A percentile compares a stretch with the other conserved stretches of the same genome.
phyloP scores from a whole-genome alignment of 768 basidiomycete genomes.

The Ephemerocybe angulata region DNA sequence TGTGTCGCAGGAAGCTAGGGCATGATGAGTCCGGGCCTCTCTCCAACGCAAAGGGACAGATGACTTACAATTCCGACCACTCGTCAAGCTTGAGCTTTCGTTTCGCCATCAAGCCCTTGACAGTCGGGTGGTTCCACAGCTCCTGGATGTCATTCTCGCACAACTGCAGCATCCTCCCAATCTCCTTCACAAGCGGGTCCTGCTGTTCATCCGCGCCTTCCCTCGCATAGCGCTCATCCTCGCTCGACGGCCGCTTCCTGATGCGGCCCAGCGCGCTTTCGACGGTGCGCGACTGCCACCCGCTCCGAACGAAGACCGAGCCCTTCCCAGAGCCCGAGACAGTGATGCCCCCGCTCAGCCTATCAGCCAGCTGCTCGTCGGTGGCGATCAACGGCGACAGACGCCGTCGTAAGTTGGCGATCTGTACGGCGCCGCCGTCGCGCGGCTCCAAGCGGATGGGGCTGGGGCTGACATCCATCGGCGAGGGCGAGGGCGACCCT shows the following conservation, averaged over 20 bases:
- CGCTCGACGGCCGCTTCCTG: slow-evolving; percentile 30
- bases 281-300: slow-evolving; percentile 74
- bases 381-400: slow-evolving; percentile 57
- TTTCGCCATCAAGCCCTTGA: slow-evolving; percentile 62
- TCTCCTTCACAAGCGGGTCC: slow-evolving; percentile 58
- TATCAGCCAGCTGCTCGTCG: slow-evolving; percentile 63
- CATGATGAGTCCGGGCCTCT: too few relatives aligned
- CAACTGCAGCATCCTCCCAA: slow-evolving; percentile 55
- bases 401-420: slow-evolving; percentile 55
- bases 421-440: slow-evolving; percentile 34
- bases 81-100: slow-evolving; percentile 77
- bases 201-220: slow-evolving; percentile 33
- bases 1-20: slow-evolving; percentile 69
- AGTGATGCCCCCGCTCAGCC: slow-evolving; percentile 69
- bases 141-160: slow-evolving; percentile 63
- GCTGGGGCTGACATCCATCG: slow-evolving; percentile 29
- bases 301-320: slow-evolving; percentile 71
- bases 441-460: slow-evolving; percentile 15
- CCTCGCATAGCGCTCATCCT: slow-evolving; percentile 30
- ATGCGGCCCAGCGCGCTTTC: slow-evolving; percentile 47
- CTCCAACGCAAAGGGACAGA: slow-evolving; percentile 6
- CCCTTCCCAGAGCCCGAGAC: slow-evolving; percentile 76
- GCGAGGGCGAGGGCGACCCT: slow-evolving; percentile 37
- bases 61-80: slow-evolving; percentile 82
- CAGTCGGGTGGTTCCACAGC: slow-evolving; percentile 71